Base-by-base conservation (phyloP, 305 asterid species). In the Solanum hybrid region DNA sequence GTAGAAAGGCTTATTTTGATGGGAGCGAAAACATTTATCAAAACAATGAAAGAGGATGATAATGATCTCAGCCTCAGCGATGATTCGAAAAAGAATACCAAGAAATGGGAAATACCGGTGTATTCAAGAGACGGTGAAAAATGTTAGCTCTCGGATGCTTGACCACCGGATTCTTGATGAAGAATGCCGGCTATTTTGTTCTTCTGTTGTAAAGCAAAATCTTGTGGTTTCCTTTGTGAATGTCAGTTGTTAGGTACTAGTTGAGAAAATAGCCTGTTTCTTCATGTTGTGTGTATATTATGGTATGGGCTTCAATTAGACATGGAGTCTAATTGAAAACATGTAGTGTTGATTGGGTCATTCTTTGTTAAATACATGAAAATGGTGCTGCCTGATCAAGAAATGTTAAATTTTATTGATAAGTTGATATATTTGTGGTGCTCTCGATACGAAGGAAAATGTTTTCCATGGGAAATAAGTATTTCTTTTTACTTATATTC, bases 21-120 rank as follows among this genome's bases (percentile, higher is more conserved):
- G 96, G 97, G 99, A 77, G 98, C 99, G 17, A 96, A 95, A 93
- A 94, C 93, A 39, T 92, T 93, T 82, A 93, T 97, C 65, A 92
- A 89, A 89, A 96, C 98, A 3, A 95, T 87, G 92, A 96, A 95
- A 91, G 98, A 94, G 92, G 95, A 91, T 0, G 97, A 93, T 41
- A 89, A 89, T 1, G 98, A 94, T 93, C 96, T 94, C 89, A 94
- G 97, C 94, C 98, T 96, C 38, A 96, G 98, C 1, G 98, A 97
- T 86, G 98, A 97, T 92, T 97, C 99, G 22, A 96, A 96, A 91
- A 97, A 96, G 97, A 96, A 96, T 91, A 94, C 93, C 76, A 97
- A 96, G 92, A 87, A 78, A 73, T 97, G 99, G 99, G 95, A 96
- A 77, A 92, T 94, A 84, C 98, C 99, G 38, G 95, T 96, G 91